These are phyloP conservation scores for Murraya paniculata DNA, from an alignment of 345 rosid species.

Conservation along the genomic window DNA sequence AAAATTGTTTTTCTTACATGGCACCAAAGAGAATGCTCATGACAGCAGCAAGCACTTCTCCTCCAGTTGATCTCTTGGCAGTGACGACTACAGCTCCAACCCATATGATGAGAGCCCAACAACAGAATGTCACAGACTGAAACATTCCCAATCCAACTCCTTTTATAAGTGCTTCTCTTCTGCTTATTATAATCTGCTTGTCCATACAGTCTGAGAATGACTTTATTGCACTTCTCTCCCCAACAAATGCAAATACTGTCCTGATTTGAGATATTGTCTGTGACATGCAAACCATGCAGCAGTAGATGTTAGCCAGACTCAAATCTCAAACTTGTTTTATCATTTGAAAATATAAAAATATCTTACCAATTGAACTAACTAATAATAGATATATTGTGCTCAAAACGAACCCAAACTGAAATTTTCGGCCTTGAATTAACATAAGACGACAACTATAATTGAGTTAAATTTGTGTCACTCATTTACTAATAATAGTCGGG, in stretches of 20 bases:
- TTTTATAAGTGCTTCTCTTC: slow-evolving; percentile 55
- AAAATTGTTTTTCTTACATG: slow-evolving; percentile 36
- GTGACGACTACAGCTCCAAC: slow-evolving; percentile 53
- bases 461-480: background rate
- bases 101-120: slow-evolving; percentile 63
- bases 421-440: background rate
- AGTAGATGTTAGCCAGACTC: background rate
- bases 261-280: slow-evolving; percentile 60
- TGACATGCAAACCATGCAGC: background rate
- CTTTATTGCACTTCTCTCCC: slow-evolving; percentile 44
- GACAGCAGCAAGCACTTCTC: slow-evolving; percentile 52
- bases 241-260: slow-evolving; percentile 62
- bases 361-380: background rate
- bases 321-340: background rate
- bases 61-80: slow-evolving; percentile 40
- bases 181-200: slow-evolving; percentile 39
- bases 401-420: background rate
- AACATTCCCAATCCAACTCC: slow-evolving; percentile 64
- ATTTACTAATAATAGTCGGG: background rate
- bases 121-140: slow-evolving; percentile 50
- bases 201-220: slow-evolving; percentile 46
- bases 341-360: background rate
- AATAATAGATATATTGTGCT: background rate
- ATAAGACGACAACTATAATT: background rate
- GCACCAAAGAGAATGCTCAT: slow-evolving; percentile 72